These are phyloP conservation scores for Acacia crassicarpa DNA, from an alignment of 306 rosid genomes.

Conservation along the genomic window DNA sequence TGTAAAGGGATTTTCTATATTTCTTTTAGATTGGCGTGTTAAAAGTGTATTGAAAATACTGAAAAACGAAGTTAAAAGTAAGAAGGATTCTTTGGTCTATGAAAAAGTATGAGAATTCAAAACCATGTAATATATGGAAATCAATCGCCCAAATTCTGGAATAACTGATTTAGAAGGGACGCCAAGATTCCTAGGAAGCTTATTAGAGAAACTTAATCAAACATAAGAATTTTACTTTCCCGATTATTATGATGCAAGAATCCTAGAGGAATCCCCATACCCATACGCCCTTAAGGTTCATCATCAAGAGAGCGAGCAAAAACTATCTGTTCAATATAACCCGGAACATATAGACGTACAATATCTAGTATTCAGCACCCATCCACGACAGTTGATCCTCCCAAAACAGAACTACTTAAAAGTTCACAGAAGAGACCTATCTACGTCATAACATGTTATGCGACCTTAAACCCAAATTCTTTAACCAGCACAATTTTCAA, in stretches of 20 bases:
- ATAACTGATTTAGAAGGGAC: not conserved
- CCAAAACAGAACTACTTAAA: not conserved
- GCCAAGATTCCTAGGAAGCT: not conserved
- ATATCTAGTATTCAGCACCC: constrained; percentile 2
- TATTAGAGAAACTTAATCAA: not conserved
- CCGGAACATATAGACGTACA: not conserved
- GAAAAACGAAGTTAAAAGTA: not conserved
- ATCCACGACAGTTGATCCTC: not conserved
- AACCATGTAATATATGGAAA: not conserved
- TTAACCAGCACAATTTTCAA: not conserved
- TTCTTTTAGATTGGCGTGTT: not conserved
- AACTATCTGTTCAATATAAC: constrained; percentile 9
- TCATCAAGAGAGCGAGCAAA: constrained; percentile 6
- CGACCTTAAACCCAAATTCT: not conserved
- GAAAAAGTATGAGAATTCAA: not conserved
- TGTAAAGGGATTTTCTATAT: not conserved
- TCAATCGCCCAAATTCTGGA: not conserved
- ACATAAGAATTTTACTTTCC: not conserved
- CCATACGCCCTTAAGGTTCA: not conserved
- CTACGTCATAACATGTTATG: not conserved
- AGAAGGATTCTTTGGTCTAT: not conserved
- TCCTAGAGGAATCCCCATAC: not conserved
- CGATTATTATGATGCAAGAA: not conserved
- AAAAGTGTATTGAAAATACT: not conserved
- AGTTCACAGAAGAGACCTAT: not conserved